phyloP scores from a whole-genome alignment of 257 asterid genomes.

The Solanum chaucha region DNA sequence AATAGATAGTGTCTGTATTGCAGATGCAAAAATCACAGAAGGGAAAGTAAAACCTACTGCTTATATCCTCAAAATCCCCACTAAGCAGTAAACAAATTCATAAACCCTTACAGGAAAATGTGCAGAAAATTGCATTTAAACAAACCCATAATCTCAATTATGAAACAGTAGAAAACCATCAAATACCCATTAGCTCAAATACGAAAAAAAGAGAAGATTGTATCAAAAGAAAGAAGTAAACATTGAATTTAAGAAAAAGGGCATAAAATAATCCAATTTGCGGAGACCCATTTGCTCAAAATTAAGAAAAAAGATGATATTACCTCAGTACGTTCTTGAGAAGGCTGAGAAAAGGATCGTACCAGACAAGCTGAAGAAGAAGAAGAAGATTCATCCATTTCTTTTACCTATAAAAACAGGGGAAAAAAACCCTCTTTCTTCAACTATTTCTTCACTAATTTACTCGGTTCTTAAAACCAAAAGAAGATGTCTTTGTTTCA shows the following conservation, averaged over 20 bases:
- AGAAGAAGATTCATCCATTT: constrained; percentile 38
- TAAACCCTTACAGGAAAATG: background rate
- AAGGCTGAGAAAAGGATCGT: constrained; percentile 50
- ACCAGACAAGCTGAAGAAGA: constrained; percentile 45
- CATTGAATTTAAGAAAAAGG: background rate
- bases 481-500: background rate
- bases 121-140: background rate
- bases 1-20: background rate
- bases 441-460: background rate
- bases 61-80: background rate
- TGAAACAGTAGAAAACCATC: background rate
- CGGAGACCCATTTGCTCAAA: background rate
- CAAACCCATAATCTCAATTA: background rate
- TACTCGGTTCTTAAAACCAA: background rate
- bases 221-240: background rate
- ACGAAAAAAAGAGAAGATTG: background rate
- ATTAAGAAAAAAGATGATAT: background rate
- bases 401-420: background rate
- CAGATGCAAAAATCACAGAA: background rate
- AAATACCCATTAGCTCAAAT: background rate
- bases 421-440: background rate
- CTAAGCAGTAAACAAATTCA: background rate
- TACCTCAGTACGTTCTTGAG: constrained; percentile 47
- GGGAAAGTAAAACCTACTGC: background rate
- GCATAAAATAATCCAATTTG: background rate